phyloP scores from a whole-genome alignment of 805 yeast species.

The Saccharomycopsis fodiens region DNA sequence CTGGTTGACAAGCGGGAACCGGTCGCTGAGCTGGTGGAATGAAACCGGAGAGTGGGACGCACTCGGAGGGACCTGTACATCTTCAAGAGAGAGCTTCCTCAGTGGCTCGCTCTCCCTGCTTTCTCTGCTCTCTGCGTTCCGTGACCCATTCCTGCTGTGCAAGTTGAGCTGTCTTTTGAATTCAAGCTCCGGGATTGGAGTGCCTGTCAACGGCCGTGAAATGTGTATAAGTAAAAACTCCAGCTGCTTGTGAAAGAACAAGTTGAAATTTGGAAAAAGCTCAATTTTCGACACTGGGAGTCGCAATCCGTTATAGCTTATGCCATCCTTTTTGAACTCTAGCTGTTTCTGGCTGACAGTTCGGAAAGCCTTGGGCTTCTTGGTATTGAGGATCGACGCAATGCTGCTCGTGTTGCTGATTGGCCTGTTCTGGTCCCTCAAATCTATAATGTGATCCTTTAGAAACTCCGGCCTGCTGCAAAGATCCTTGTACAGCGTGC shows the following conservation, averaged over 20 bases:
- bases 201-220: conserved; percentile 47
- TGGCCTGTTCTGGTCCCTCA: conserved; percentile 5
- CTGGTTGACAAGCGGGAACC: conserved; percentile 33
- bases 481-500: conserved; percentile 10
- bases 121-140: not conserved
- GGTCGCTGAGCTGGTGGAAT: conserved; percentile 34
- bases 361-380: conserved; percentile 8
- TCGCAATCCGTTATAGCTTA: conserved; percentile 20
- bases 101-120: not conserved
- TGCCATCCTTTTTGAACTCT: conserved; percentile 11
- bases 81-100: too few relatives aligned
- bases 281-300: conserved; percentile 38
- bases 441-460: conserved; percentile 17
- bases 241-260: conserved; percentile 50
- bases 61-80: too few relatives aligned
- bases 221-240: conserved; percentile 50
- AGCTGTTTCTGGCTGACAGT: conserved; percentile 10
- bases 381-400: conserved; percentile 14
- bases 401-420: conserved; percentile 9
- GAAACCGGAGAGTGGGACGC: not conserved
- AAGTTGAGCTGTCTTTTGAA: conserved; percentile 1
- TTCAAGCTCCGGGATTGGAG: conserved; percentile 24
- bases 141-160: conserved; percentile 9
- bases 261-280: conserved; percentile 47
- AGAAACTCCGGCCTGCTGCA: conserved; percentile 16